phyloP scores from a whole-genome alignment of 352 stramenopile species.

The Pythium sukuiense region DNA sequence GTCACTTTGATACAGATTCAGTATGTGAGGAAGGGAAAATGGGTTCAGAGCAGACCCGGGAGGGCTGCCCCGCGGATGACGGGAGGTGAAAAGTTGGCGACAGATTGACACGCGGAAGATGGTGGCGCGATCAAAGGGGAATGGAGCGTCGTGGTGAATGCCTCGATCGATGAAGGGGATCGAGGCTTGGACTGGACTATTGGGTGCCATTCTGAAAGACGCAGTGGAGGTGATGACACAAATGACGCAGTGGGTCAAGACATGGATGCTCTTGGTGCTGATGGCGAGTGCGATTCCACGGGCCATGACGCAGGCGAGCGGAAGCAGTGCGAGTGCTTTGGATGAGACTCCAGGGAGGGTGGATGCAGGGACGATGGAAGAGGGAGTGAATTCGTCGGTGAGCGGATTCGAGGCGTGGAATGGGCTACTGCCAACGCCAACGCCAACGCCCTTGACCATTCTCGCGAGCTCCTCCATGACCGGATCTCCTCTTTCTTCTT shows the following conservation, averaged over 20 bases:
- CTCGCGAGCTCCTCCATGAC: no score
- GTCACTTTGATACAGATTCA: not conserved
- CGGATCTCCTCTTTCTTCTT: no score
- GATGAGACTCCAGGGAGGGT: no score
- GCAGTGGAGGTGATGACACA: not conserved
- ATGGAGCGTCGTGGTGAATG: not conserved
- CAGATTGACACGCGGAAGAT: not conserved
- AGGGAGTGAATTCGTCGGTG: not conserved
- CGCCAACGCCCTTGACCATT: not conserved
- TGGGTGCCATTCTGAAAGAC: not conserved
- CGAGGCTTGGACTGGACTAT: not conserved
- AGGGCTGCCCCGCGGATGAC: not conserved
- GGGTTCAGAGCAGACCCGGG: no score
- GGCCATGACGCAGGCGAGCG: no score
- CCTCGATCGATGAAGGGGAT: not conserved
- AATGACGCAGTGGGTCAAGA: not conserved
- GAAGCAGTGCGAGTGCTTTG: no score
- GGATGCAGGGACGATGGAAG: not conserved
- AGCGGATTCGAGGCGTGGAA: not conserved
- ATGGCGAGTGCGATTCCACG: not conserved
- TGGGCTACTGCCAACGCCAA: not conserved
- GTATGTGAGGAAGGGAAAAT: no score
- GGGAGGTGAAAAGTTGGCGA: not conserved
- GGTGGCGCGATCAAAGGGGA: not conserved
- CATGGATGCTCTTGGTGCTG: not conserved